These are phyloP conservation scores for Phytophthora hybrid DNA, from an alignment of 352 stramenopile species.

Conservation along the genomic window DNA sequence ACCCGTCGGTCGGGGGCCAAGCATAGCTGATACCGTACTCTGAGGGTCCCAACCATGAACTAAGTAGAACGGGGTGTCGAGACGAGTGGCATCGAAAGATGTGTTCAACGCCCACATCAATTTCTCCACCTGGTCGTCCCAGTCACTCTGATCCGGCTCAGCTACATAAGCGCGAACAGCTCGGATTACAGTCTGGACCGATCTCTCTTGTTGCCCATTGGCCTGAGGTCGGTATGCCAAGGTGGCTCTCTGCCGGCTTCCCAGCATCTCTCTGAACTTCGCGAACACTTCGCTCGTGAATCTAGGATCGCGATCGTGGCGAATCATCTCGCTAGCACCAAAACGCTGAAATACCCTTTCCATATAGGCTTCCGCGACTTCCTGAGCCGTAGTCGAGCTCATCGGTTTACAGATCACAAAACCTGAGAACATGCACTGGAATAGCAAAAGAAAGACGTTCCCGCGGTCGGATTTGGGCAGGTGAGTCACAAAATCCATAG, in stretches of 20 bases:
- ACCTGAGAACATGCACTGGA: background rate
- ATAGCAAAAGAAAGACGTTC: background rate
- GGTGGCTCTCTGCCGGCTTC: background rate
- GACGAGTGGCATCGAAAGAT: background rate
- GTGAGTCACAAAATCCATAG: too few relatives aligned
- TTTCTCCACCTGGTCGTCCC: background rate
- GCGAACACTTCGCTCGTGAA: background rate
- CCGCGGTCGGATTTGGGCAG: too few relatives aligned
- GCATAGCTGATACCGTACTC: background rate
- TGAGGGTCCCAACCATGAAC: conserved; percentile 1
- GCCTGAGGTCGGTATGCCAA: conserved; percentile 1
- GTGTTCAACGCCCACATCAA: background rate
- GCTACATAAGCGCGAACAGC: background rate
- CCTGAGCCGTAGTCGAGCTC: background rate
- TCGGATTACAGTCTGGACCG: background rate
- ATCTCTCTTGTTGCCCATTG: conserved; percentile 7
- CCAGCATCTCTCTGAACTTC: background rate
- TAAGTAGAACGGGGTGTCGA: conserved; percentile 2
- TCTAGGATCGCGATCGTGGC: background rate
- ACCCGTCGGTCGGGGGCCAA: background rate
- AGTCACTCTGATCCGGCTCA: conserved; percentile 1
- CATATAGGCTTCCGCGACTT: background rate
- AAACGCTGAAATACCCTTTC: background rate
- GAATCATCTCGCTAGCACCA: background rate
- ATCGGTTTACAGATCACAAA: background rate